A percentile compares a stretch with the other conserved stretches of the same genome.
Evolutionary conservation across 2,329 filamentous ascomycete genomes (phyloP).

Genomic region (Fusarium sp.): DNA sequence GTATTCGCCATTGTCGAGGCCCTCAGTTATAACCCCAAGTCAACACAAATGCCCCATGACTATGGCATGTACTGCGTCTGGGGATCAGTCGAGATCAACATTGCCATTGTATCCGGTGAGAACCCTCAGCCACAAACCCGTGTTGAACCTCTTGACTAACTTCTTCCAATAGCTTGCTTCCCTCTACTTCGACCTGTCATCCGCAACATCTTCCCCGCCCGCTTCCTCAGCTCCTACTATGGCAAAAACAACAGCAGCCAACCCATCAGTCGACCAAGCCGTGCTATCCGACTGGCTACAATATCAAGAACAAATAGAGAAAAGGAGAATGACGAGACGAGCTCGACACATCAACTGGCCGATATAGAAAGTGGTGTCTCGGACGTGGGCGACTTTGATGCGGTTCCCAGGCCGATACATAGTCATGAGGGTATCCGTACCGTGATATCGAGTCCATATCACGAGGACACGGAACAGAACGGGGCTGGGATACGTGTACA

Average conservation of each 20-base stretch:
- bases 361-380: conserved; percentile 21
- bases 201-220: conserved; percentile 22
- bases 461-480: background rate
- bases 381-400: background rate
- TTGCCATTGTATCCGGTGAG: conserved; percentile 38
- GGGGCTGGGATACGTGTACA: conserved; percentile 15
- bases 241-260: conserved; percentile 31
- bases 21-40: conserved; percentile 17
- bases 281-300: conserved; percentile 24
- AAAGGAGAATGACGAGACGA: conserved; percentile 23
- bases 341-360: conserved; percentile 33
- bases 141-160: background rate
- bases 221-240: conserved; percentile 30
- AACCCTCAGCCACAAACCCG: rapidly evolving
- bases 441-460: conserved; percentile 17
- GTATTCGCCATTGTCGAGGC: conserved; percentile 29
- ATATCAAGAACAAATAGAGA: conserved; percentile 17
- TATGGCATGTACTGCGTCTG: conserved; percentile 32
- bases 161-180: conserved; percentile 31
- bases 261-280: conserved; percentile 28
- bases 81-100: conserved; percentile 37
- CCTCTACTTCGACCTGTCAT: conserved; percentile 39
- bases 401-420: background rate
- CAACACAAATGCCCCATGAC: conserved; percentile 30
- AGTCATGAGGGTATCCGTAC: conserved; percentile 21